These are phyloP conservation scores for Solanum medicagineum DNA, from an alignment of 257 asterid species.

Conservation along the genomic window DNA sequence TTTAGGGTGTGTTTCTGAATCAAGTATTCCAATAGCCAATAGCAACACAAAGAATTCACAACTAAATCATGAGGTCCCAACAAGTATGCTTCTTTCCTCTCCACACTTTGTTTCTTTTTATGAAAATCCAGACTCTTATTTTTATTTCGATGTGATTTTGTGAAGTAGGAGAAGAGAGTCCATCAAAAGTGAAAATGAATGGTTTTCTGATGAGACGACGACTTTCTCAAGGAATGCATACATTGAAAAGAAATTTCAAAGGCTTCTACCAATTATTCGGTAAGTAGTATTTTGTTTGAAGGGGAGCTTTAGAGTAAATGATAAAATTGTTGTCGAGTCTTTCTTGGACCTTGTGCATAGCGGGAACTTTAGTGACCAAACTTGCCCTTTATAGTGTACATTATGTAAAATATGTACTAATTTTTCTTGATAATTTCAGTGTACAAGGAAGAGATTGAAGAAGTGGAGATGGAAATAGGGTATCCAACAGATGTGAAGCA, in stretches of 20 bases:
- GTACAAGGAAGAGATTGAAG: conserved; percentile 7
- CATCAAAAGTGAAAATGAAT: conserved; percentile 1
- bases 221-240: conserved; percentile 3
- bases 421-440: neutral
- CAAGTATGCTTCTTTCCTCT: neutral
- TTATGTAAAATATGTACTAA: neutral
- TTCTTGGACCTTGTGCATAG: too few species aligned
- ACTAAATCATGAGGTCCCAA: neutral
- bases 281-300: neutral
- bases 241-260: conserved; percentile 4
- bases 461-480: conserved; percentile 23
- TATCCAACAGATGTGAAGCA: conserved; percentile 31
- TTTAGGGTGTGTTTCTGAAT: conserved; percentile 13
- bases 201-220: conserved; percentile 6
- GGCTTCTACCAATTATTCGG: conserved; percentile 14
- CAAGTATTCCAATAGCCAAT: conserved; percentile 10
- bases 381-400: too few species aligned
- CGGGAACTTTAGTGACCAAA: too few species aligned
- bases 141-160: neutral
- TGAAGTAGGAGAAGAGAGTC: neutral
- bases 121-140: too few species aligned
- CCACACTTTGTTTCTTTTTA: too few species aligned
- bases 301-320: too few species aligned
- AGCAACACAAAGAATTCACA: neutral
- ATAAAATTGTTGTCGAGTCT: too few species aligned